These are phyloP conservation scores for Myxozyma neotropica DNA, from an alignment of 805 yeast genomes.

Conservation along the genomic window DNA sequence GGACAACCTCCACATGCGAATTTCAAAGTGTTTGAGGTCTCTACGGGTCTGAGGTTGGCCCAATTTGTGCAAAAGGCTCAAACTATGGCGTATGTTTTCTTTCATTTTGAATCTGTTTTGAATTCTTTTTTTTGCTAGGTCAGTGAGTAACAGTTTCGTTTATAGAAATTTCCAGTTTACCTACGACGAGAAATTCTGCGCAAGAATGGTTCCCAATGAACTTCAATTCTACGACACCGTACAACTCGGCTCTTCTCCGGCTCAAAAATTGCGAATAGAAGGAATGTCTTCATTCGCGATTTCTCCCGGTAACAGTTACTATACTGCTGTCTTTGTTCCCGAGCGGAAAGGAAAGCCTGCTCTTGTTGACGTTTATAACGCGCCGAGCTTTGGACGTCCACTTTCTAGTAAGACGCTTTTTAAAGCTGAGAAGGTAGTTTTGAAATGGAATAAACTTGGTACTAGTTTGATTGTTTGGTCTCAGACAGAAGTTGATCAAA, in stretches of 20 bases:
- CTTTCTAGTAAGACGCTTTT: conserved; percentile 85
- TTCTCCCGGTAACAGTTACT: conserved; percentile 87
- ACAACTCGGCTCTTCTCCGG: conserved; percentile 49
- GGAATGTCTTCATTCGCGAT: conserved; percentile 63
- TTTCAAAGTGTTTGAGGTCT: conserved; percentile 71
- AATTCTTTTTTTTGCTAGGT: too few species aligned
- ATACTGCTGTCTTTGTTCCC: conserved; percentile 87
- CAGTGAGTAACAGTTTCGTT: neutral
- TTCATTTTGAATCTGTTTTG: neutral
- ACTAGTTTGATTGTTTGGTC: conserved; percentile 92
- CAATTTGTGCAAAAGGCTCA: conserved; percentile 79
- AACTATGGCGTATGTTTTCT: conserved; percentile 46
- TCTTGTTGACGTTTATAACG: conserved; percentile 75
- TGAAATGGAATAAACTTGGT: conserved; percentile 93
- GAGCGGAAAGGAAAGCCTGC: conserved; percentile 90
- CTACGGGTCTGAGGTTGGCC: conserved; percentile 52
- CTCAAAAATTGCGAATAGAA: conserved; percentile 58
- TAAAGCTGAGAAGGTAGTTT: conserved; percentile 90
- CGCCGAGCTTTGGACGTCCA: conserved; percentile 75
- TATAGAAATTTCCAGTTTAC: conserved; percentile 70
- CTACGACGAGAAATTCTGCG: conserved; percentile 71
- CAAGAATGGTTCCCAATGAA: conserved; percentile 61
- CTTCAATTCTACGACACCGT: conserved; percentile 66
- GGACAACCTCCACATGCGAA: conserved; percentile 68
- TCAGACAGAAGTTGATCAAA: conserved; percentile 91